Base-by-base conservation (phyloP, 495 filamentous ascomycete genomes). In the Astrothelium macrocarpum region DNA sequence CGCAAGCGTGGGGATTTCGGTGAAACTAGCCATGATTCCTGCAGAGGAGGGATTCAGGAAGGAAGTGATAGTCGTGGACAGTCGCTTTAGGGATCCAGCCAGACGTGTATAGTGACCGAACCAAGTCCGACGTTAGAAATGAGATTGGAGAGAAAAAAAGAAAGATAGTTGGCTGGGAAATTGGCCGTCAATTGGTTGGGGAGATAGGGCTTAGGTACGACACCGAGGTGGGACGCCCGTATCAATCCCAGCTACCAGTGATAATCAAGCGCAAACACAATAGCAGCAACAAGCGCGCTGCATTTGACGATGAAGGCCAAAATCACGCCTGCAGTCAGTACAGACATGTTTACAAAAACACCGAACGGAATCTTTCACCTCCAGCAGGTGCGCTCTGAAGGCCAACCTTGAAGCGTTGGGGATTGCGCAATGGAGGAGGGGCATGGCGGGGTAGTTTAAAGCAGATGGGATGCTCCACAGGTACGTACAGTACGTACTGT, bases 1-100 rank as follows among this genome's bases (percentile, higher is more conserved):
- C 72, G 95, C 88, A 18, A 97, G 82, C 62, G 96, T 80, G 0
- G 93, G 93, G 61, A 97, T 84, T 1, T 81, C 79, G 1, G 81
- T 86, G 77, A 97, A 97, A 25, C 25, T 56, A 9, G 49, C 49
- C 49, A 56, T 56, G 49, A 20, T 25, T 49, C 29, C 12, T 20
- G 49, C 49, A 20, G 34, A 39, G 34, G 34, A 14, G 34, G 14
- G 14, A 5, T 39, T 39, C 5, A 39, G 34, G 34, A 14, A 39
- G 34, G 34, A 14, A 5, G 34, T 39, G 14, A 5, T 14, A 39
- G 34, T 14, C 34, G 34, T 39, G n/a, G n/a, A n/a, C 34, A 39
- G 34, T 39, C 34, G 14, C 34, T 39, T 39, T 39, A 5, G 34
- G 34, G 5, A 5, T 39, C 34, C 34, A 5, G 5, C 34, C 14